Evolutionary conservation across 768 basidiomycete species (phyloP).

Genomic region (Xanthoconium stramineum): DNA sequence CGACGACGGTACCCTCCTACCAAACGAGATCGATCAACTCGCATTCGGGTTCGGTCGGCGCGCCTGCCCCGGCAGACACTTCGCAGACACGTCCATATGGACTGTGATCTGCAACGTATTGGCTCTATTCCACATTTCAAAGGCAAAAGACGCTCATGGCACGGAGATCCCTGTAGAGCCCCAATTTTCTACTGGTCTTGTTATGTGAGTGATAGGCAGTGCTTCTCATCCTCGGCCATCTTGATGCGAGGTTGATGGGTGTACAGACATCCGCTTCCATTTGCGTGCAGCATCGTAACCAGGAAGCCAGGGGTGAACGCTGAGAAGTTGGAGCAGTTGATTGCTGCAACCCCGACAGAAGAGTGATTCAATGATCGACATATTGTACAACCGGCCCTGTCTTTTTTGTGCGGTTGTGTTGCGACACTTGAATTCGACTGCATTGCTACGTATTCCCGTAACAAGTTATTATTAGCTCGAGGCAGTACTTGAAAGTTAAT

Average conservation of each 20-base stretch:
- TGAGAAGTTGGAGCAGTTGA: background rate
- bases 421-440: too few species aligned
- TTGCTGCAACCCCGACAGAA: too few species aligned
- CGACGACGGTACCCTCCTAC: background rate
- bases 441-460: too few species aligned
- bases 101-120: background rate
- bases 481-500: too few species aligned
- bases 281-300: background rate
- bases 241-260: background rate
- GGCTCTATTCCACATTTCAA: constrained; percentile 3
- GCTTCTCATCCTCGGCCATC: background rate
- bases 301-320: background rate
- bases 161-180: background rate
- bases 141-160: background rate
- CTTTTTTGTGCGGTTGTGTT: too few species aligned
- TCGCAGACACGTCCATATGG: constrained; percentile 15
- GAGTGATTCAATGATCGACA: too few species aligned
- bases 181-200: background rate
- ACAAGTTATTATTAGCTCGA: too few species aligned
- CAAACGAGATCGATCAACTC: background rate
- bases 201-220: background rate
- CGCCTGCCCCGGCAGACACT: constrained; percentile 18
- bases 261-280: background rate
- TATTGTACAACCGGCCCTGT: too few species aligned
- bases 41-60: constrained; percentile 26